Conservation (phyloP, 148 eudicot species). For the Cornus kousa region DNA sequence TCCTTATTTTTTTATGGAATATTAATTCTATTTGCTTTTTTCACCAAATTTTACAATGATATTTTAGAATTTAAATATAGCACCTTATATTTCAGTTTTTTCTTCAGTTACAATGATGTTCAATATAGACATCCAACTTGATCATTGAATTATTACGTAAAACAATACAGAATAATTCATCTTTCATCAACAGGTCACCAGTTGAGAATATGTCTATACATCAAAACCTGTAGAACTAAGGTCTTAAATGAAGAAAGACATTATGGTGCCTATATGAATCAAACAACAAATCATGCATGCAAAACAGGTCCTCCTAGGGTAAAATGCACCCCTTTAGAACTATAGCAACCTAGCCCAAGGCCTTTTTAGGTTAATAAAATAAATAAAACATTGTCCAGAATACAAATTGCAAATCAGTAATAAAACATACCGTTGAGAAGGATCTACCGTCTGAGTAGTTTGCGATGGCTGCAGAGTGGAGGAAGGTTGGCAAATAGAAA, state of each 20-base stretch:
- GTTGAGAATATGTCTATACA: not conserved
- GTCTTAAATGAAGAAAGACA: not conserved
- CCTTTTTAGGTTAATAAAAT: not conserved
- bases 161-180: not conserved
- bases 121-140: not conserved
- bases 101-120: not conserved
- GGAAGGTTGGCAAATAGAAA: not conserved
- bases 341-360: not conserved
- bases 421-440: slow-evolving; percentile 2
- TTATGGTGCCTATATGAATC: not conserved
- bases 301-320: not conserved
- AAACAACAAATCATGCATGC: not conserved
- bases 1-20: no score
- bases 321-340: not conserved
- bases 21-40: not conserved
- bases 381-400: not conserved
- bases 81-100: not conserved
- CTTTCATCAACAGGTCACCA: not conserved
- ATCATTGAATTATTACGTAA: not conserved
- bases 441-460: not conserved
- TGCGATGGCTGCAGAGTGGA: not conserved
- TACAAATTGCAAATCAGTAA: not conserved
- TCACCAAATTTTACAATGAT: not conserved
- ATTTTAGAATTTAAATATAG: not conserved
- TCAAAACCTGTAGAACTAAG: not conserved